phyloP scores from a whole-genome alignment of 768 basidiomycete genomes.

The Omphalotus guepiniiformis region DNA sequence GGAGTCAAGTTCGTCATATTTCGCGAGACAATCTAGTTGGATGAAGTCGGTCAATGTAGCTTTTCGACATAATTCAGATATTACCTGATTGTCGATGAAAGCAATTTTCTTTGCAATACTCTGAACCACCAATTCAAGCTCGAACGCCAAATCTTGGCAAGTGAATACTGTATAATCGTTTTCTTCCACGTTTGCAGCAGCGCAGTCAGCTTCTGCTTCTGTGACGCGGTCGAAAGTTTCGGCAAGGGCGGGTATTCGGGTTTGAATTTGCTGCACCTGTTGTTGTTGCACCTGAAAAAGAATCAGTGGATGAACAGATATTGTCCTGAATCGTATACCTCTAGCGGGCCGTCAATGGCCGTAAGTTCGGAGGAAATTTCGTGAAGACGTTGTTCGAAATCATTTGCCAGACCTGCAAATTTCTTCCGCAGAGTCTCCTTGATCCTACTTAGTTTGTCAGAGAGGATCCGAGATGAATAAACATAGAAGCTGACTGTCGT shows the following conservation, averaged over 20 bases:
- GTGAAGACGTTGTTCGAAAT: slow-evolving; percentile 66
- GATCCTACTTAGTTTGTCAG: slow-evolving; percentile 44
- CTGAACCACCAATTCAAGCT: slow-evolving; percentile 77
- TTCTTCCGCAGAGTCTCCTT: slow-evolving; percentile 75
- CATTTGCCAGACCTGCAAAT: slow-evolving; percentile 75
- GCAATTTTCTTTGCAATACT: slow-evolving; percentile 86
- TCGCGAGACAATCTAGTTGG: slow-evolving; percentile 81
- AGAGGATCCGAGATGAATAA: not conserved
- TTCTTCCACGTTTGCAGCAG: slow-evolving; percentile 89
- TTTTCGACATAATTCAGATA: not conserved
- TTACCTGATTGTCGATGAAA: slow-evolving; percentile 92
- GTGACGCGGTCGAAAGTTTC: slow-evolving; percentile 52
- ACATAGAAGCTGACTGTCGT: slow-evolving; percentile 56
- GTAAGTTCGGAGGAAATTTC: slow-evolving; percentile 68
- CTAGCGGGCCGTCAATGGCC: slow-evolving; percentile 68
- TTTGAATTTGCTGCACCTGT: slow-evolving; percentile 59
- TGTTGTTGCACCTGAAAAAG: slow-evolving; percentile 64
- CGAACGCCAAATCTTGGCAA: slow-evolving; percentile 84
- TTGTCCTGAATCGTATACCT: slow-evolving; percentile 42
- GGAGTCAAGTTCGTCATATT: slow-evolving; percentile 94
- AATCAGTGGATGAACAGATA: not conserved
- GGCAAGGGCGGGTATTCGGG: slow-evolving; percentile 61
- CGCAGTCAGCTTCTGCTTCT: slow-evolving; percentile 70
- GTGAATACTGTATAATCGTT: slow-evolving; percentile 95
- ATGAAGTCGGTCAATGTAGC: slow-evolving; percentile 6